phyloP scores from a whole-genome alignment of 352 stramenopile species.

The Phytophthora palmivora region DNA sequence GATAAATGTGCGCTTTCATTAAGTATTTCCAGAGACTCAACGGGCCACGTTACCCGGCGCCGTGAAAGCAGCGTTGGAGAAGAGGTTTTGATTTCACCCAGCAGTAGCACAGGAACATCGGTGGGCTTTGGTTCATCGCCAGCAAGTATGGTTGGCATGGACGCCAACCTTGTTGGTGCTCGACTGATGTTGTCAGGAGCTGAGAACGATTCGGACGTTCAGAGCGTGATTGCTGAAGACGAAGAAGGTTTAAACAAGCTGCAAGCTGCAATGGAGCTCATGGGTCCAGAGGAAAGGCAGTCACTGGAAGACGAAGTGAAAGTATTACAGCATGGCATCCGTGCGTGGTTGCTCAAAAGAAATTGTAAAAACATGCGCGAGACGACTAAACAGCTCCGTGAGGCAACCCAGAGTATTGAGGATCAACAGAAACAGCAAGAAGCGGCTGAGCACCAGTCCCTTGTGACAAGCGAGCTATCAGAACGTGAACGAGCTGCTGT shows the following conservation, averaged over 20 bases:
- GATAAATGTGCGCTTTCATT: slow-evolving; percentile 88
- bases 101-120: slow-evolving; percentile 36
- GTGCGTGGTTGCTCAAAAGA: slow-evolving; percentile 86
- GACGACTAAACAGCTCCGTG: slow-evolving; percentile 82
- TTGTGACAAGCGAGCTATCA: slow-evolving; percentile 36
- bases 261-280: slow-evolving; percentile 86
- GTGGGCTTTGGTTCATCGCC: slow-evolving; percentile 34
- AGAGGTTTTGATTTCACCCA: slow-evolving; percentile 37
- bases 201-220: slow-evolving; percentile 77
- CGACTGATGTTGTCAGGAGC: slow-evolving; percentile 41
- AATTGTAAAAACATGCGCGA: slow-evolving; percentile 92
- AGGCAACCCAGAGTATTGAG: slow-evolving; percentile 72
- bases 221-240: slow-evolving; percentile 85
- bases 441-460: slow-evolving; percentile 23
- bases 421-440: slow-evolving; percentile 62
- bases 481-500: slow-evolving; percentile 80
- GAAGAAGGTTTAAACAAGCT: slow-evolving; percentile 79
- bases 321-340: slow-evolving; percentile 89
- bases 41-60: slow-evolving; percentile 38
- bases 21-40: slow-evolving; percentile 74
- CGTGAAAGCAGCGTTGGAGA: slow-evolving; percentile 70
- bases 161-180: slow-evolving; percentile 30
- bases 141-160: slow-evolving; percentile 36
- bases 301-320: slow-evolving; percentile 89
- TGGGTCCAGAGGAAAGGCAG: slow-evolving; percentile 84